These are phyloP conservation scores for Powellomyces hirtus DNA, from an alignment of 192 early-diverging fungal genomes.

Conservation along the genomic window DNA sequence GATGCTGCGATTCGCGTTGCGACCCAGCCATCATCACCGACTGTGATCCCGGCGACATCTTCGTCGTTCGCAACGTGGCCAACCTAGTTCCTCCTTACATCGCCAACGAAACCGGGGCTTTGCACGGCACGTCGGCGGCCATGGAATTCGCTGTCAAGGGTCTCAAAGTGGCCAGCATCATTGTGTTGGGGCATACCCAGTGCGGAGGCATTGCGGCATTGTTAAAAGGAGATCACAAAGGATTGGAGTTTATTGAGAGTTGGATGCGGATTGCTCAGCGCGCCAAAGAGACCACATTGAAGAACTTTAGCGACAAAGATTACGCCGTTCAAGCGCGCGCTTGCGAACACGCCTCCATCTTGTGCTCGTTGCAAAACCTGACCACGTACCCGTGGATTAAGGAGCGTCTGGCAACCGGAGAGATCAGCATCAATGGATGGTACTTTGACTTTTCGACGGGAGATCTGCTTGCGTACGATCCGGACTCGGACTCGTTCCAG, in stretches of 20 bases:
- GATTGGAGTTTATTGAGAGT: slow-evolving; percentile 40
- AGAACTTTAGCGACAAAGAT: slow-evolving; percentile 27
- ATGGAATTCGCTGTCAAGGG: slow-evolving; percentile 48
- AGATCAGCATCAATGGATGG: slow-evolving; percentile 45
- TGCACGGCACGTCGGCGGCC: slow-evolving; percentile 43
- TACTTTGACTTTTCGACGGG: slow-evolving; percentile 50
- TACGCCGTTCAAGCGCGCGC: slow-evolving; percentile 24
- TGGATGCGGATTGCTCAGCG: slow-evolving; percentile 46
- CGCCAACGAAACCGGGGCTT: slow-evolving; percentile 17
- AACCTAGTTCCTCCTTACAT: slow-evolving; percentile 46
- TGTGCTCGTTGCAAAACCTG: slow-evolving; percentile 42
- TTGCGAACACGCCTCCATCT: slow-evolving; percentile 44
- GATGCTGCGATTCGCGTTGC: slow-evolving; percentile 47
- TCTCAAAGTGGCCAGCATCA: slow-evolving; percentile 42
- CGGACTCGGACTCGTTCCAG: slow-evolving; percentile 35
- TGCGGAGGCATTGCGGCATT: slow-evolving; percentile 47
- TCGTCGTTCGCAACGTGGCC: slow-evolving; percentile 49
- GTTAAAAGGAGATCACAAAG: slow-evolving; percentile 25
- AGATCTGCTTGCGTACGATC: slow-evolving; percentile 37
- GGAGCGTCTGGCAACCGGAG: slow-evolving; percentile 25
- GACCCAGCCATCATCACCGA: slow-evolving; percentile 53
- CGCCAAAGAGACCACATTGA: slow-evolving; percentile 40
- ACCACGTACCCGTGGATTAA: slow-evolving; percentile 42
- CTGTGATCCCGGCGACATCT: slow-evolving; percentile 49
- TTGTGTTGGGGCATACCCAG: slow-evolving; percentile 44